A percentile compares a stretch with the other conserved stretches of the same genome.
phyloP scores from a whole-genome alignment of 2,329 filamentous ascomycete genomes.

The Zasmidium cellare region DNA sequence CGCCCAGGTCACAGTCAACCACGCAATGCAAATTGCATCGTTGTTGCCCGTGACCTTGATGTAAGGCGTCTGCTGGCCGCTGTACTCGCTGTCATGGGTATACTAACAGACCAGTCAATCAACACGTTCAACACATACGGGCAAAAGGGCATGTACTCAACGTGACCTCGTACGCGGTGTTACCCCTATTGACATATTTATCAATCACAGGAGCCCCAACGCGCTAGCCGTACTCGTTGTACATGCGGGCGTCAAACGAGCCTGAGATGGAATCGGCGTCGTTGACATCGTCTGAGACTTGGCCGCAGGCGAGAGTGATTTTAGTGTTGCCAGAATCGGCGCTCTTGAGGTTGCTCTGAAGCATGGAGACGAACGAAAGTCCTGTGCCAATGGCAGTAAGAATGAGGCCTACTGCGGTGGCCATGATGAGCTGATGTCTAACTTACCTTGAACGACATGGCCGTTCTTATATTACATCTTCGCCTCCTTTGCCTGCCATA shows the following conservation, averaged over 20 bases:
- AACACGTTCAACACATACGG: too few relatives aligned
- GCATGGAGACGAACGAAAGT: neutral
- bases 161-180: neutral
- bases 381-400: neutral
- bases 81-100: neutral
- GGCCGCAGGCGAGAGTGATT: neutral
- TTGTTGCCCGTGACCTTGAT: neutral
- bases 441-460: neutral
- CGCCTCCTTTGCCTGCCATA: neutral
- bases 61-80: neutral
- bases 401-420: neutral
- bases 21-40: neutral
- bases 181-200: neutral
- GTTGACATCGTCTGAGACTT: neutral
- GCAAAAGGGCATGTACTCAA: neutral
- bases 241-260: neutral
- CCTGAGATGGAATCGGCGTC: neutral
- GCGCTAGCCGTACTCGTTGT: neutral
- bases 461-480: neutral
- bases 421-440: neutral
- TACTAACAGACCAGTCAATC: neutral
- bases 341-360: neutral
- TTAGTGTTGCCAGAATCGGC: neutral
- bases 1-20: neutral
- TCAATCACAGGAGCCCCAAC: neutral